Conservation (phyloP, 768 basidiomycete species). For the Suillus subluteus region DNA sequence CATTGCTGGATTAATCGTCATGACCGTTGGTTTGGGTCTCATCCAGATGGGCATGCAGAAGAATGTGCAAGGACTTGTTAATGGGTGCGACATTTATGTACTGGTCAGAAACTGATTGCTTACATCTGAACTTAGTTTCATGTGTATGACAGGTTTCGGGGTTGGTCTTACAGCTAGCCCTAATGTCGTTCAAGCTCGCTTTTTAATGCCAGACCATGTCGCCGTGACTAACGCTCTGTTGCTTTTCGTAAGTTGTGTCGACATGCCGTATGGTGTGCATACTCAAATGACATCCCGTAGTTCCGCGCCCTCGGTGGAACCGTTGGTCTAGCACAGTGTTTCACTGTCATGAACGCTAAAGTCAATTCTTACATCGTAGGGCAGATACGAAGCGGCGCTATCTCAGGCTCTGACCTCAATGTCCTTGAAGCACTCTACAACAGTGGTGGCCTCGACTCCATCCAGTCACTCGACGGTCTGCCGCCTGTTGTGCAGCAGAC, state of each 20-base stretch:
- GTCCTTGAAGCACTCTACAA: slow-evolving; percentile 29
- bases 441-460: slow-evolving; percentile 34
- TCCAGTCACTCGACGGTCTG: slow-evolving; percentile 41
- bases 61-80: slow-evolving; percentile 37
- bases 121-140: slow-evolving; percentile 34
- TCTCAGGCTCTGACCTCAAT: slow-evolving; percentile 33
- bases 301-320: slow-evolving; percentile 56
- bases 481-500: slow-evolving; percentile 37
- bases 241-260: slow-evolving; percentile 44
- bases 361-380: slow-evolving; percentile 39
- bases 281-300: slow-evolving; percentile 24
- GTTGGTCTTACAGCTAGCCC: slow-evolving; percentile 46
- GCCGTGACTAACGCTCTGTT: slow-evolving; percentile 47
- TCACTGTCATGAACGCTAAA: slow-evolving; percentile 49
- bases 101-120: neutral
- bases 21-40: slow-evolving; percentile 46
- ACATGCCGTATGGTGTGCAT: neutral
- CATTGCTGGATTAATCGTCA: slow-evolving; percentile 40
- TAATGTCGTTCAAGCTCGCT: slow-evolving; percentile 47
- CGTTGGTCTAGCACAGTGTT: slow-evolving; percentile 53
- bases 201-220: slow-evolving; percentile 44
- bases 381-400: slow-evolving; percentile 27
- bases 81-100: slow-evolving; percentile 33
- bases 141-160: slow-evolving; percentile 48
- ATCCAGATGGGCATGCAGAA: slow-evolving; percentile 45